phyloP scores from a whole-genome alignment of 1,139 yeast species.

The Nadsonia commutata region DNA sequence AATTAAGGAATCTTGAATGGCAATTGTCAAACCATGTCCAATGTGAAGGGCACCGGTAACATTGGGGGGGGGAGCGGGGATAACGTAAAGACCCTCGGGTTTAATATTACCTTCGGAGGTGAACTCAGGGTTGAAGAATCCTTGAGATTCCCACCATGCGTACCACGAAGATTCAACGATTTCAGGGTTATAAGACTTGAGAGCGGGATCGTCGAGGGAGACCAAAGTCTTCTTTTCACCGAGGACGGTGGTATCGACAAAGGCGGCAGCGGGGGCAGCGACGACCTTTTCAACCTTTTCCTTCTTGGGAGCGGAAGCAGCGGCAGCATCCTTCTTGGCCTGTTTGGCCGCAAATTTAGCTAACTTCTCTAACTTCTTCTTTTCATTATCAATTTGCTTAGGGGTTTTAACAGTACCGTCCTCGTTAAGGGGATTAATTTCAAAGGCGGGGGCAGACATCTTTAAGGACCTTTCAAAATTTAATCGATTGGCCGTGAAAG shows the following conservation, averaged over 20 bases:
- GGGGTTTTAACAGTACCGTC: constrained; percentile 20
- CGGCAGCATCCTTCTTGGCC: constrained; percentile 50
- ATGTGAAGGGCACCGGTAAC: constrained; percentile 98
- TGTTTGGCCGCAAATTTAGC: constrained; percentile 92
- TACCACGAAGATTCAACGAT: constrained; percentile 97
- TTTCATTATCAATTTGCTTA: constrained; percentile 64
- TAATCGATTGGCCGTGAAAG: no score
- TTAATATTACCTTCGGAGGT: constrained; percentile 58
- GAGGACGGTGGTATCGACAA: constrained; percentile 62
- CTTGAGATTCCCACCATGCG: constrained; percentile 89
- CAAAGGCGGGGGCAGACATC: no score
- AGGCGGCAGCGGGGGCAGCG: constrained; percentile 66
- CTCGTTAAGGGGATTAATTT: constrained; percentile 12
- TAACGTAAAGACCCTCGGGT: constrained; percentile 73
- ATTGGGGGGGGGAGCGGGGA: constrained; percentile 98
- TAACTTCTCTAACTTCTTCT: constrained; percentile 90
- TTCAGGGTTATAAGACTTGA: constrained; percentile 85
- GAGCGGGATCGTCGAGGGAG: constrained; percentile 79
- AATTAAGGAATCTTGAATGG: constrained; percentile 86
- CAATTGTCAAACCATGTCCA: constrained; percentile 93
- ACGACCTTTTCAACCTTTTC: constrained; percentile 63
- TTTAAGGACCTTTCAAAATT: no score
- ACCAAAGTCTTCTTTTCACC: constrained; percentile 86
- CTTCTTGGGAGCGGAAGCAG: constrained; percentile 24
- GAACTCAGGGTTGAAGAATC: constrained; percentile 78